Conservation (phyloP, 1,284 basidiomycete species). For the Microstroma glucosiphilum region DNA sequence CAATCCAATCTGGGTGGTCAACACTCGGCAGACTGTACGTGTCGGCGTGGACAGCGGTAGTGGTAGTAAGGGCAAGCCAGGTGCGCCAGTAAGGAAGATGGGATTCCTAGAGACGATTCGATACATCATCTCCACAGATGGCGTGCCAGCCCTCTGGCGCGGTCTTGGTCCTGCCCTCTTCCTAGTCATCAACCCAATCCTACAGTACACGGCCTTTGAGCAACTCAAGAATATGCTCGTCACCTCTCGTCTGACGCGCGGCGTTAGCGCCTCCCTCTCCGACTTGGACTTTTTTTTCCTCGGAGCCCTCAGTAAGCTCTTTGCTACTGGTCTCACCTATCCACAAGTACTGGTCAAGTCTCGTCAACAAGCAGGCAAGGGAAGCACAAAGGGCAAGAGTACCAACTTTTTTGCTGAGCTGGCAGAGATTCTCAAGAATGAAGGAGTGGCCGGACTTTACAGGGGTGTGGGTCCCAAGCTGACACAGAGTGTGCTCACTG, state of each 20-base stretch:
- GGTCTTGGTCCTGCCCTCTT: conserved; percentile 92
- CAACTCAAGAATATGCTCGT: conserved; percentile 47
- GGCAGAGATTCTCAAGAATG: conserved; percentile 8
- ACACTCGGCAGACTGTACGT: conserved; percentile 66
- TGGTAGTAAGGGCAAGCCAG: not conserved
- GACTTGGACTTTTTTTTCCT: conserved; percentile 50
- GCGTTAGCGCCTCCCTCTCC: conserved; percentile 17
- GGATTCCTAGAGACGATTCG: conserved; percentile 60
- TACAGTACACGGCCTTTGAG: conserved; percentile 56
- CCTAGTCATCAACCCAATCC: conserved; percentile 88
- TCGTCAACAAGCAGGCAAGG: conserved; percentile 40
- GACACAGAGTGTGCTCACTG: conserved; percentile 46
- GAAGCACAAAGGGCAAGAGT: conserved; percentile 5
- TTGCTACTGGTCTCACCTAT: conserved; percentile 48
- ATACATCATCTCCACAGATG: conserved; percentile 71
- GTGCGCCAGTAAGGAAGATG: conserved; percentile 22
- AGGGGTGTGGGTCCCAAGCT: conserved; percentile 46
- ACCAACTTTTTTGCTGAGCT: conserved; percentile 11
- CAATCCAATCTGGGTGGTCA: conserved; percentile 70
- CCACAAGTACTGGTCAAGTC: conserved; percentile 50
- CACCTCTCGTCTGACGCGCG: conserved; percentile 23
- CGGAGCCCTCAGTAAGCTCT: conserved; percentile 46
- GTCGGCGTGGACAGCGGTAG: conserved; percentile 14
- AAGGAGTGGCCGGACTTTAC: conserved; percentile 41
- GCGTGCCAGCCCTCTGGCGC: conserved; percentile 76